These are phyloP conservation scores for Closterium sp. DNA, from an alignment of 139 green algal species.

Conservation along the genomic window DNA sequence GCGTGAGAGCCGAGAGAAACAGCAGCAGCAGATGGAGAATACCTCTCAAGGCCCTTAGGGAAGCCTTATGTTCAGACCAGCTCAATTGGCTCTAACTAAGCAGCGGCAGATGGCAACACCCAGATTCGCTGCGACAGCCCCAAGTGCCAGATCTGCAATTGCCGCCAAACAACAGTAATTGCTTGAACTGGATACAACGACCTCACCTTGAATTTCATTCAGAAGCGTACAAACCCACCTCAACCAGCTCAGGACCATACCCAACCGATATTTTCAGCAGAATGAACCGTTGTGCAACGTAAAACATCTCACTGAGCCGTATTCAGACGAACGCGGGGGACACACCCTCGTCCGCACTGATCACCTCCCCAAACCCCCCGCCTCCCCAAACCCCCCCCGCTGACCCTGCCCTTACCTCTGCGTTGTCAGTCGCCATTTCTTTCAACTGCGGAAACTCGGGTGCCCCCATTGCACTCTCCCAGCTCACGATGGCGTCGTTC, in stretches of 20 bases:
- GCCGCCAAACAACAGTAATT: not conserved
- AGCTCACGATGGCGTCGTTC: not conserved
- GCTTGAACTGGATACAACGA: not conserved
- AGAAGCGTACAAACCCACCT: not conserved
- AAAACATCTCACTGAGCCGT: too few species aligned
- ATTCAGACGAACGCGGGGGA: too few species aligned
- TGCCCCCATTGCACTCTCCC: not conserved
- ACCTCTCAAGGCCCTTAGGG: not conserved
- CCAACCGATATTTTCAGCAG: too few species aligned
- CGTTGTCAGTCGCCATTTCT: not conserved
- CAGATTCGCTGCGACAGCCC: not conserved
- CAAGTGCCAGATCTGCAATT: not conserved
- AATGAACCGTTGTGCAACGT: too few species aligned
- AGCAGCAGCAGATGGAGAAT: not conserved
- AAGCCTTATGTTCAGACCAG: not conserved
- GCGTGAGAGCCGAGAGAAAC: not conserved
- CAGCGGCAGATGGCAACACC: not conserved
- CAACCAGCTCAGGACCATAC: not conserved
- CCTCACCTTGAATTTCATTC: not conserved
- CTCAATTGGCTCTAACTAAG: not conserved
- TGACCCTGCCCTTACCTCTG: not conserved
- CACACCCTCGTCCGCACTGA: too few species aligned
- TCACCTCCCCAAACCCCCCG: not conserved
- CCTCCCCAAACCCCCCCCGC: too few species aligned
- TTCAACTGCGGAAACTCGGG: too few species aligned